Conservation (phyloP, 164 flowering plant genomes). For the Hamamelis virginiana region DNA sequence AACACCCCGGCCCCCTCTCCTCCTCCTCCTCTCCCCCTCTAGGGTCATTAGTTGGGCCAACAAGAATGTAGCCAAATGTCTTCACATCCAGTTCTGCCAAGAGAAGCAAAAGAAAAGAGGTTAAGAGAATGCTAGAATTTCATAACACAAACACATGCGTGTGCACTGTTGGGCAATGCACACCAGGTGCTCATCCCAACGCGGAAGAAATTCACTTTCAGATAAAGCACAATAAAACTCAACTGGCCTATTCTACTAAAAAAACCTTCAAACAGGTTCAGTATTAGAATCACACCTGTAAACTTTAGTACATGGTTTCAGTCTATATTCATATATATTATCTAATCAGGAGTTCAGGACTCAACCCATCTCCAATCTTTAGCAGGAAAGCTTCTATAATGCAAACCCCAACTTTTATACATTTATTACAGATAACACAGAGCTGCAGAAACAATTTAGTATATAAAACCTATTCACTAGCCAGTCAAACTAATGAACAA, state of each 20-base stretch:
- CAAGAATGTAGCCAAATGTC: constrained; percentile 82
- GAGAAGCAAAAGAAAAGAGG: constrained; percentile 6
- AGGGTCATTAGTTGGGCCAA: too few species aligned
- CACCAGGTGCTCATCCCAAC: not conserved
- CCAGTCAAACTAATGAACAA: too few species aligned
- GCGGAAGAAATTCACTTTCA: not conserved
- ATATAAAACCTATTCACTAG: too few species aligned
- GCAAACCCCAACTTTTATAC: not conserved
- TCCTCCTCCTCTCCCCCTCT: too few species aligned
- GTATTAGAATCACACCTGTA: not conserved
- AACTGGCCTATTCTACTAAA: not conserved
- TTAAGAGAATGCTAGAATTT: not conserved
- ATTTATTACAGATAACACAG: too few species aligned
- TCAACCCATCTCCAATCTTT: not conserved
- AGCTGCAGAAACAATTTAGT: too few species aligned
- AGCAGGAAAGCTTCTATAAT: not conserved
- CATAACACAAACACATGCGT: too few species aligned
- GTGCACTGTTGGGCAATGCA: constrained; percentile 61
- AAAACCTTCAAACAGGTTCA: not conserved
- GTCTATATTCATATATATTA: not conserved
- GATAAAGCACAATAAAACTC: not conserved
- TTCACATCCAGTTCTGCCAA: constrained; percentile 60
- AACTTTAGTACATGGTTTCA: not conserved
- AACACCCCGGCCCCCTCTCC: too few species aligned
- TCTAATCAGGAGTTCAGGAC: not conserved